These are phyloP conservation scores for Knufia fluminis DNA, from an alignment of 2,329 filamentous ascomycete genomes.

Conservation along the genomic window DNA sequence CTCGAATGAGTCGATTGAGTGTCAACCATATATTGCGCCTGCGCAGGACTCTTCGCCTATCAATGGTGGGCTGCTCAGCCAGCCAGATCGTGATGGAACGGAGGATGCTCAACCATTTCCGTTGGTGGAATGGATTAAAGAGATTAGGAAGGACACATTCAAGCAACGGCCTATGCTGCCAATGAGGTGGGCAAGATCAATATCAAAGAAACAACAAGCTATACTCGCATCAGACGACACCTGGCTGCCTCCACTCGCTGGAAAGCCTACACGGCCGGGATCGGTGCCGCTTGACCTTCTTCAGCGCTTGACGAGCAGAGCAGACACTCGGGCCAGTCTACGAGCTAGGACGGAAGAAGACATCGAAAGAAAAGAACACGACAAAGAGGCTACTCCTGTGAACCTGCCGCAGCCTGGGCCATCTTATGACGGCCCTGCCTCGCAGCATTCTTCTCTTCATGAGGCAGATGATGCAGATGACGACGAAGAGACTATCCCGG, in stretches of 20 bases:
- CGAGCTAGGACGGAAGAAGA: not conserved
- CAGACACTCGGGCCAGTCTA: constrained; percentile 1
- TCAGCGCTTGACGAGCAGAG: constrained; percentile 8
- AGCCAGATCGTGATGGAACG: not conserved
- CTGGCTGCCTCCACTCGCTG: constrained; percentile 23
- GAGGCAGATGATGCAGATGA: not conserved
- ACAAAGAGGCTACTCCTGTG: not conserved
- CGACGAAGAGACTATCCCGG: not conserved
- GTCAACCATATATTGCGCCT: not conserved
- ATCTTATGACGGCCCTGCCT: not conserved
- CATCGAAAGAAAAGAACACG: not conserved
- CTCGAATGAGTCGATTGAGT: not conserved
- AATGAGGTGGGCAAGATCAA: constrained; percentile 1
- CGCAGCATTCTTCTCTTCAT: not conserved
- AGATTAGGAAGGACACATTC: not conserved
- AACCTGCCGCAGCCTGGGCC: no score
- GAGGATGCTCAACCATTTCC: not conserved
- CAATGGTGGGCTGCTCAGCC: no score
- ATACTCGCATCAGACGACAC: constrained; percentile 17
- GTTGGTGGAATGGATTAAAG: constrained; percentile 5
- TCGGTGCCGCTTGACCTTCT: constrained; percentile 13
- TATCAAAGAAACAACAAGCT: constrained; percentile 13
- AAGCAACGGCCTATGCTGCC: not conserved
- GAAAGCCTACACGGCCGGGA: constrained; percentile 13
- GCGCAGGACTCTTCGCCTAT: not conserved